phyloP scores from a whole-genome alignment of 176 grass and related monocot species.

The Stipa capillata region DNA sequence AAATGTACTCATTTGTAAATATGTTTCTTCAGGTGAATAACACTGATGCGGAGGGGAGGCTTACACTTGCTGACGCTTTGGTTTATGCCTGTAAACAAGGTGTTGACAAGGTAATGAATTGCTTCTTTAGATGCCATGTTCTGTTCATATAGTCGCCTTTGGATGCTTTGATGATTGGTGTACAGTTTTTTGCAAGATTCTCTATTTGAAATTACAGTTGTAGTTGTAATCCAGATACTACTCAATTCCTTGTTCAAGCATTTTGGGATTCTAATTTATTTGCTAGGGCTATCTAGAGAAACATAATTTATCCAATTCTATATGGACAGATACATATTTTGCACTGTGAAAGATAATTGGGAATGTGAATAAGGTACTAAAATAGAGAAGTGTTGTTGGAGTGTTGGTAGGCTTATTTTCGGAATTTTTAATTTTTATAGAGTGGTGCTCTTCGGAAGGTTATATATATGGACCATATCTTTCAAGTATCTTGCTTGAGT shows the following conservation, averaged over 20 bases:
- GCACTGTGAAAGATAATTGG: background rate
- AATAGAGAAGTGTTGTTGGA: background rate
- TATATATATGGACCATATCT: background rate
- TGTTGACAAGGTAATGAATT: conserved; percentile 69
- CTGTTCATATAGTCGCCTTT: background rate
- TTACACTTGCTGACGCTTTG: conserved; percentile 93
- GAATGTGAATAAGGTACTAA: too few species aligned
- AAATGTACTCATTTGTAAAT: background rate
- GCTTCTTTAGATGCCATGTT: background rate
- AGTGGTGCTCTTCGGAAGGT: background rate
- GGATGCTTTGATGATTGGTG: background rate
- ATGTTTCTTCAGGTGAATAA: conserved; percentile 69
- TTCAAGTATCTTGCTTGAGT: background rate
- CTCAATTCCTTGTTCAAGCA: background rate
- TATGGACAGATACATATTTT: too few species aligned
- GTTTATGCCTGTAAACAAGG: conserved; percentile 95
- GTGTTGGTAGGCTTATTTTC: background rate
- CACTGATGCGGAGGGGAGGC: conserved; percentile 92
- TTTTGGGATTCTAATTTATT: background rate
- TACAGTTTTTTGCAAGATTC: background rate
- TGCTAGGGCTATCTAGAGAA: background rate
- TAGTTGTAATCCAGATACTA: background rate
- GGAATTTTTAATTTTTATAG: background rate
- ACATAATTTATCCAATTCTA: too few species aligned
- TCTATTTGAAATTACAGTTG: background rate